Conservation (phyloP, 768 basidiomycete species). For the Auricularia heimuer region DNA sequence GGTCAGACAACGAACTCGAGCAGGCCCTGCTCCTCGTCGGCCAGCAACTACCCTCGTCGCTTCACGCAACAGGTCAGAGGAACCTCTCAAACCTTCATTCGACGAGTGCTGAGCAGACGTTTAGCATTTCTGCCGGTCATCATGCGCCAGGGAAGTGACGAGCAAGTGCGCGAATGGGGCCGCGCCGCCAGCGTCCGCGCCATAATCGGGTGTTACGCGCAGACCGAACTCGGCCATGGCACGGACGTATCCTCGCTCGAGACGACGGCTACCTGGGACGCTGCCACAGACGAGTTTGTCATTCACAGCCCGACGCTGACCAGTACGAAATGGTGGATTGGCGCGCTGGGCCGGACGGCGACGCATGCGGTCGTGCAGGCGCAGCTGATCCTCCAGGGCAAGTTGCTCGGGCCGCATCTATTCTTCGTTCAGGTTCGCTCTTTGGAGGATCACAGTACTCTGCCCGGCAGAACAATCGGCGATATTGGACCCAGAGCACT, state of each 20-base stretch:
- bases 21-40: constrained; percentile 41
- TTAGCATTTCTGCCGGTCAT: constrained; percentile 60
- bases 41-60: constrained; percentile 40
- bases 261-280: constrained; percentile 69
- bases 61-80: constrained; percentile 29
- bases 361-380: constrained; percentile 74
- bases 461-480: constrained; percentile 54
- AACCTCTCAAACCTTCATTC: constrained; percentile 7
- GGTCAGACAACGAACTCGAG: constrained; percentile 39
- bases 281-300: constrained; percentile 56
- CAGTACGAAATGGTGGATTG: constrained; percentile 79
- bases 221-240: constrained; percentile 75
- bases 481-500: constrained; percentile 65
- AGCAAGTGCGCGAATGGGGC: constrained; percentile 43
- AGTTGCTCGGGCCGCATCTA: constrained; percentile 60
- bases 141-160: constrained; percentile 45
- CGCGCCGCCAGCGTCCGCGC: constrained; percentile 41
- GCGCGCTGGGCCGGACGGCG: constrained; percentile 58
- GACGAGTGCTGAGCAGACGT: constrained; percentile 13
- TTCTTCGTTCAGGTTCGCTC: constrained; percentile 66
- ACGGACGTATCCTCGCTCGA: constrained; percentile 60
- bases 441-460: constrained; percentile 50
- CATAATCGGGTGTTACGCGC: constrained; percentile 61
- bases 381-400: constrained; percentile 51
- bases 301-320: constrained; percentile 68